Conservation (phyloP, 2,329 filamentous ascomycete species). For the Neonectria ditissima region DNA sequence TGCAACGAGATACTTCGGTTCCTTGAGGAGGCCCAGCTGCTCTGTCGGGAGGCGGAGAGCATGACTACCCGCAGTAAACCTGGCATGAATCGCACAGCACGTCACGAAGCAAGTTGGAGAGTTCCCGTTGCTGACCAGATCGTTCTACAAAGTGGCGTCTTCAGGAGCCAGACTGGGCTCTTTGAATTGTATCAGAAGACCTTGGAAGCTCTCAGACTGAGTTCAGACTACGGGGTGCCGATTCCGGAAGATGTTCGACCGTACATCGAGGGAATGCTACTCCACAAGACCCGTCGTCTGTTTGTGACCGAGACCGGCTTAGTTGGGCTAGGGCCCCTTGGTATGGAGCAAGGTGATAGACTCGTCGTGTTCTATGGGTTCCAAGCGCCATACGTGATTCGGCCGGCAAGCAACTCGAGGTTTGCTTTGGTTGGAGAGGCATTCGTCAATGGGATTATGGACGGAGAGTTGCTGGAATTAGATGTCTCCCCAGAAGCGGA, state of each 20-base stretch:
- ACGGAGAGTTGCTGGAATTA: slow-evolving; percentile 17
- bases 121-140: slow-evolving; percentile 9
- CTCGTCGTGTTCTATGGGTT: slow-evolving; percentile 19
- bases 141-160: not conserved
- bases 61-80: not conserved
- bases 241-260: not conserved
- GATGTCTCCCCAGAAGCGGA: slow-evolving; percentile 1
- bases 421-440: slow-evolving; percentile 21
- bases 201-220: not conserved
- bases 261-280: not conserved
- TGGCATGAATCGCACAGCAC: too few relatives aligned
- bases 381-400: slow-evolving; percentile 18
- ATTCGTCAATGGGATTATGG: slow-evolving; percentile 26
- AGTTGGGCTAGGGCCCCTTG: slow-evolving; percentile 19
- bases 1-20: not conserved
- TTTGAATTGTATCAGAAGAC: not conserved
- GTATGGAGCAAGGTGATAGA: slow-evolving; percentile 12
- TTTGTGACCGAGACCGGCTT: slow-evolving; percentile 19
- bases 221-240: not conserved
- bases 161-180: not conserved
- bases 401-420: not conserved
- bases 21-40: not conserved
- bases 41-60: not conserved
- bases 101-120: not conserved
- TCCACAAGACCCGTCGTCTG: not conserved